These are phyloP conservation scores for Sclerotiophoma versabilis DNA, from an alignment of 2,329 filamentous ascomycete genomes.

Conservation along the genomic window DNA sequence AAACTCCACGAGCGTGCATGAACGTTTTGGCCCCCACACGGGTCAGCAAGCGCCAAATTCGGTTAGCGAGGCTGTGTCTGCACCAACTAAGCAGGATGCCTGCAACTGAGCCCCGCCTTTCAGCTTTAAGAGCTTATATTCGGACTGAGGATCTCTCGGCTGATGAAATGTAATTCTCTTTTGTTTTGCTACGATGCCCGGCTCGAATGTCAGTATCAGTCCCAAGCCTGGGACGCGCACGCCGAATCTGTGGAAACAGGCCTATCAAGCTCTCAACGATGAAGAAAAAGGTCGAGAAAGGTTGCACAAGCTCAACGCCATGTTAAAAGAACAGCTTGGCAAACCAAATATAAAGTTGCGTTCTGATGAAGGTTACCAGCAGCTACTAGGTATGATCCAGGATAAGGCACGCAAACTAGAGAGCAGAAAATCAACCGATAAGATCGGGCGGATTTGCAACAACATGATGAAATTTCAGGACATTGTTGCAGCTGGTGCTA, in stretches of 20 bases:
- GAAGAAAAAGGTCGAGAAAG: constrained; percentile 21
- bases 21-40: constrained; percentile 8
- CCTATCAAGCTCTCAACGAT: constrained; percentile 20
- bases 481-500: constrained; percentile 21
- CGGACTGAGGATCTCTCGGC: not conserved
- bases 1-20: constrained; percentile 31
- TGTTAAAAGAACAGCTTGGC: constrained; percentile 22
- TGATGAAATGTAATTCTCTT: not conserved
- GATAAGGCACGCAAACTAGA: constrained; percentile 13
- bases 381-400: constrained; percentile 19
- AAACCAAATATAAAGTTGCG: constrained; percentile 22
- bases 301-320: constrained; percentile 21
- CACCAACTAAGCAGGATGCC: not conserved
- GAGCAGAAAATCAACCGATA: constrained; percentile 12
- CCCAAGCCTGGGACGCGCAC: not conserved
- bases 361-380: constrained; percentile 22
- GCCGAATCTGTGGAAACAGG: constrained; percentile 26
- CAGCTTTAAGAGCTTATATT: not conserved
- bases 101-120: constrained; percentile 9
- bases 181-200: constrained; percentile 1
- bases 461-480: constrained; percentile 25
- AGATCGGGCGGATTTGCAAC: constrained; percentile 17
- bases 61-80: constrained; percentile 14
- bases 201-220: not conserved
- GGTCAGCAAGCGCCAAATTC: not conserved